Percentiles rank a stretch among this genome's conserved stretches.
These are phyloP conservation scores for Chenopodium album DNA, from an alignment of 148 eudicot genomes.

Conservation along the genomic window DNA sequence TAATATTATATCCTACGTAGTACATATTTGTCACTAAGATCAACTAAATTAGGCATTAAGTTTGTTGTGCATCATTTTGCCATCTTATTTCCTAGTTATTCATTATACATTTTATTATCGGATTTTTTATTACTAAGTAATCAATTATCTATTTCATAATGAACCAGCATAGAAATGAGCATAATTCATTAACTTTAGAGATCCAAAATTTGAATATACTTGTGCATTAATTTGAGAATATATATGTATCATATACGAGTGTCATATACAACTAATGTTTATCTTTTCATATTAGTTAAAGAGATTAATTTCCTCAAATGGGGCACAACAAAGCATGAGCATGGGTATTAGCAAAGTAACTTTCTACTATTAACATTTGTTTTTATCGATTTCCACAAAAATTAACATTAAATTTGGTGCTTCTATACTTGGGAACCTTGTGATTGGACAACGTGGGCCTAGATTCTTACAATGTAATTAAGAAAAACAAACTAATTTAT, in stretches of 20 bases:
- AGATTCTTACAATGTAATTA: slow-evolving; percentile 19
- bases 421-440: slow-evolving; percentile 3
- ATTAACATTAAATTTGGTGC: slow-evolving; percentile 11
- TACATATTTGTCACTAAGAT: too few species aligned
- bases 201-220: too few species aligned
- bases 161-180: too few species aligned
- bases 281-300: not conserved
- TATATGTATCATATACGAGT: not conserved
- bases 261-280: not conserved
- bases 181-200: too few species aligned
- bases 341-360: slow-evolving; percentile 4
- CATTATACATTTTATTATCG: too few species aligned
- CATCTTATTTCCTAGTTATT: too few species aligned
- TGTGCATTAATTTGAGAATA: not conserved
- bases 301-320: not conserved
- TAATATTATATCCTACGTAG: too few species aligned
- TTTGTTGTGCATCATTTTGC: too few species aligned
- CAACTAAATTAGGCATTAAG: too few species aligned
- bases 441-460: slow-evolving; percentile 35
- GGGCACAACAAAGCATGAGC: slow-evolving; percentile 20
- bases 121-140: too few species aligned
- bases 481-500: not conserved
- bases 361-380: slow-evolving; percentile 5
- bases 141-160: too few species aligned
- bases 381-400: slow-evolving; percentile 9